Base-by-base conservation (phyloP, 148 eudicot species). In the Beta vulgaris region DNA sequence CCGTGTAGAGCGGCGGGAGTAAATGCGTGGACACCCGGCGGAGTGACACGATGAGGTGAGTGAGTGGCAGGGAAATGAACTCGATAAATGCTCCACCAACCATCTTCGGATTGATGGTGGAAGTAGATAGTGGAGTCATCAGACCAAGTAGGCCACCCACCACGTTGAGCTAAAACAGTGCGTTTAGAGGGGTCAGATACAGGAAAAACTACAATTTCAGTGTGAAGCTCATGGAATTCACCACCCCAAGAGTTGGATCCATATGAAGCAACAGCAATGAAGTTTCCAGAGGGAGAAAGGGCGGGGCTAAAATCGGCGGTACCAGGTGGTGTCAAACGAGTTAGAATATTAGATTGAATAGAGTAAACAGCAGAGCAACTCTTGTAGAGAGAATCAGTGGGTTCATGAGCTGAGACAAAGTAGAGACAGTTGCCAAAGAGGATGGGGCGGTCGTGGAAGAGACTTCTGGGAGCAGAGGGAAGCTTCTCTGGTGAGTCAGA, bases 81-180 rank as follows among this genome's bases (percentile, higher is more conserved):
- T 11, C 81, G 73, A 71, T 84, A 93, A 69, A 93, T 80, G 86
- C 98, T 89, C 98, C 97, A 93, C 96, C 97, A 91, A 0, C 97
- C 98, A 70, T 93, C 94, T 0, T 88, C 92, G 3, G 88, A 79
- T 66, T 81, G 85, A 6, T 91, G 87, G 79, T 93, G 98, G 76
- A 93, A 93, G 79, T 78, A 93, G 26, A 93, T 25, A 3, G 86
- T 83, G 16, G 79, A 66, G 21, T 93, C 97, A 3, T 87, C 86
- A 5, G 79, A 80, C 88, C 90, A 93, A 3, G 90, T 85, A 21
- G 98, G 98, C 98, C 97, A 93, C 0, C 98, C 94, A 4, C 98
- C 98, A 31, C 79, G 87, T 1, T 86, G 54, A 13, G 89, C 85
- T 28, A 93, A 82, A 1, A 80, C 68, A 7, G 68, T 32, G 16